Evolutionary conservation across 225 moss, liverwort and hornwort genomes (phyloP), one percentile per base, ranked within the genome.

Genomic region (Antitrichia curtipendula): DNA sequence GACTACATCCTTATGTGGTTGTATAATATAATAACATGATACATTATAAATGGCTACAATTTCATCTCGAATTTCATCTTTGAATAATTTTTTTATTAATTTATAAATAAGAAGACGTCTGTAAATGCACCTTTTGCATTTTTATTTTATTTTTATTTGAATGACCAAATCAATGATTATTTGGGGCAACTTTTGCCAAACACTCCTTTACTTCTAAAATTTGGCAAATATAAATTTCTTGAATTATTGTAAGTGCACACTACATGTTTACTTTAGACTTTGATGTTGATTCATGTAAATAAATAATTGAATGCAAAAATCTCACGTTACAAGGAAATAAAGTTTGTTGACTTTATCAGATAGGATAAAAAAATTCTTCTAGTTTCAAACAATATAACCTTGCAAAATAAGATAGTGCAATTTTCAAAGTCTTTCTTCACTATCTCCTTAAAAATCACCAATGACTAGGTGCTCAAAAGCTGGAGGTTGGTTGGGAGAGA

Each of bases 401-500:
- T 40, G 14, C 3, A 25, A 70, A 25, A 8, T 15, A 41, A 7
- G 8, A 14, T 3, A 25, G 41, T 8, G 5, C 0, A 25, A 0
- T 69, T 40, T 69, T 40, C 24, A 40, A 40, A 69, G 14, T n/a
- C n/a, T 21, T 38, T 38, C 6, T n/a, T 66, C 4, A 22, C 23
- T 12, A 68, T 38, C 7, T 12, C 7, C 8, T 66, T n/a, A 4
- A 40, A 8, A 69, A 7, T n/a, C 10, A 40, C 2, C 8, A 69
- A 13, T 2, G 0, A 40, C 34, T 38, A 38, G 2, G 1, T 41
- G 1, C 2, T 27, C 3, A 43, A 4, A 69, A 65, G 11, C 0
- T 41, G 0, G 8, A 27, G 5, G 15, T 1, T 41, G 2, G 14
- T 15, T 70, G 27, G 27, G 27, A 70, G 20, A 34, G 7, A 41